Conservation (phyloP, 176 grass and related monocot genomes). For the Pontederia crassipes region DNA sequence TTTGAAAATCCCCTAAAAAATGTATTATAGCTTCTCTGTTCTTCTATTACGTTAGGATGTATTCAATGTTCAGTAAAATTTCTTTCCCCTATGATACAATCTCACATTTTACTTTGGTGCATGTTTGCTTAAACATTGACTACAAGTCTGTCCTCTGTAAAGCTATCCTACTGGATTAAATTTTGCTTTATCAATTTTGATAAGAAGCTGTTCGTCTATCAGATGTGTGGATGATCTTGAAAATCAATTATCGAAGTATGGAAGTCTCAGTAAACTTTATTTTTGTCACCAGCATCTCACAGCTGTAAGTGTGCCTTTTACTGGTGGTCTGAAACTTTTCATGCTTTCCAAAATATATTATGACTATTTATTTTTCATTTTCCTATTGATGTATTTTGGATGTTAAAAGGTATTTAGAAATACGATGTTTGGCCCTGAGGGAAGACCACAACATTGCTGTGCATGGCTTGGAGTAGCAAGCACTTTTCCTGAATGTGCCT, state of each 20-base stretch:
- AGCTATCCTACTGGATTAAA: too few relatives aligned
- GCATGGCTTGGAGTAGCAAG: constrained; percentile 98
- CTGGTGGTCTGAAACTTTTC: too few relatives aligned
- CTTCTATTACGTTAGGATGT: too few relatives aligned
- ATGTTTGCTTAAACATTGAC: too few relatives aligned
- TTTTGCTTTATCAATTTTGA: too few relatives aligned
- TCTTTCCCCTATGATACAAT: too few relatives aligned
- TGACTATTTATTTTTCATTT: background rate
- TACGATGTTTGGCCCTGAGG: constrained; percentile 99
- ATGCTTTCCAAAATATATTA: too few relatives aligned
- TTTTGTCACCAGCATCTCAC: constrained; percentile 99
- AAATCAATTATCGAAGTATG: constrained; percentile 76
- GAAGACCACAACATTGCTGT: constrained; percentile 88
- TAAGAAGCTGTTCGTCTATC: constrained; percentile 13
- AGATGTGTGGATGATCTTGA: constrained; percentile 99
- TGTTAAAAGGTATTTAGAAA: constrained; percentile 82
- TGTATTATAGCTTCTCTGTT: too few relatives aligned
- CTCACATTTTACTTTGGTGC: too few relatives aligned
- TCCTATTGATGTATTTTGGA: constrained; percentile 12
- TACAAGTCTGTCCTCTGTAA: too few relatives aligned
- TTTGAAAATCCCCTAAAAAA: too few relatives aligned
- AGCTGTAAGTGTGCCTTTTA: constrained; percentile 43
- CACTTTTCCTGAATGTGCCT: constrained; percentile 97
- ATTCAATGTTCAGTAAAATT: too few relatives aligned
- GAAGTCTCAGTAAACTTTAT: constrained; percentile 93